Evolutionary conservation across 169 alveolate species (phyloP), one percentile per base, ranked within the genome.

Genomic region (Plasmodium inui): DNA sequence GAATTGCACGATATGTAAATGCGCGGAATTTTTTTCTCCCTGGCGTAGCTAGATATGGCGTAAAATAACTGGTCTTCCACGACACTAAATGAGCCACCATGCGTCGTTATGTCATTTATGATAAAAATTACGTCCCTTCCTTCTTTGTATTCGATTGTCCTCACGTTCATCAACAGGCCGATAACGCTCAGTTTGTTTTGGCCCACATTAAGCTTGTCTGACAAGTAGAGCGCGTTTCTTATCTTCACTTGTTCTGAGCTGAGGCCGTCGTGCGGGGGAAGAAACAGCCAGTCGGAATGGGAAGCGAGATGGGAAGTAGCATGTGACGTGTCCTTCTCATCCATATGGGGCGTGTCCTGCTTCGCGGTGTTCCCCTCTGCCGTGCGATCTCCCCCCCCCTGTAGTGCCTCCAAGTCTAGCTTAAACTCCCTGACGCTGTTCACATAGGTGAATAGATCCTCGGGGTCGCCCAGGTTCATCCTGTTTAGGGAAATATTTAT

Each of bases 1-100:
- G 97, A 94, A 93, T 97, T 97, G 90, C 97, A 96, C 2, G 98
- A 97, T 50, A 97, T 96, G 88, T 95, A 97, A 46, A 97, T 92
- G 22, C 98, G 96, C 0, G 98, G 98, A 7, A 97, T 74, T 82
- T 97, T 97, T 22, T 91, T 94, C 70, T 92, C 84, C 46, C 98
- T 96, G 6, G 98, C 97, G 50, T 94, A 95, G 80, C 95, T 95
- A 7, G 98, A 96, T 70, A 97, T 97, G 28, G 95, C 95, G 57
- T 96, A 96, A 92, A 95, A 96, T 39, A 96, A 80, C 50, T 94
- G 92, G 72, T 95, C 97, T 82, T 96, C 96, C 57, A 84, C 89
- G 14, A 92, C 90, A 34, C 95, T 94, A 78, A 92, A 92, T 1
- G 95, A 92, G 8, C 95, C 96, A 81, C 95, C 95, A 78, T 78